Conservation (phyloP, 345 rosid species). For the Rhizophora mangle region DNA sequence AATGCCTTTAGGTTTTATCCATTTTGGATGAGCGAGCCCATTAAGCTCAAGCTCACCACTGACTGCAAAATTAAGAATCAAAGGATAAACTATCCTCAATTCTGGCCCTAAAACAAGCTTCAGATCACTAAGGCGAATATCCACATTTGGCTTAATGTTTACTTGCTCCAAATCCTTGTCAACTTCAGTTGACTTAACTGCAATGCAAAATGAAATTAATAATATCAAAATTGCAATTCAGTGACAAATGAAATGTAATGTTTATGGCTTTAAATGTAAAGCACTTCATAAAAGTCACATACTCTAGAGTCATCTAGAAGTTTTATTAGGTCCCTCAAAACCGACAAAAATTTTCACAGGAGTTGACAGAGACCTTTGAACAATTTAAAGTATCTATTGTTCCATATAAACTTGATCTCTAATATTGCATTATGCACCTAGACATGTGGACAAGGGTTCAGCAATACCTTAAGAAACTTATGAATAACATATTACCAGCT, state of each 20-base stretch:
- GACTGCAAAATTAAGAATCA: constrained; percentile 87
- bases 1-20: constrained; percentile 84
- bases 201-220: constrained; percentile 22
- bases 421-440: not conserved
- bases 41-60: constrained; percentile 92
- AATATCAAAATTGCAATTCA: not conserved
- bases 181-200: constrained; percentile 64
- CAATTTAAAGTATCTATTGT: not conserved
- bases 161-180: constrained; percentile 65
- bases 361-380: not conserved
- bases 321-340: not conserved
- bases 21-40: constrained; percentile 89
- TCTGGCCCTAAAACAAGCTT: constrained; percentile 95
- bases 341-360: not conserved
- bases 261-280: not conserved
- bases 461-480: constrained; percentile 8
- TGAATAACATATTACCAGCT: constrained; percentile 43
- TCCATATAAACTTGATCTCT: not conserved
- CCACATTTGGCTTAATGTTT: constrained; percentile 70
- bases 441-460: constrained; percentile 1
- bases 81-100: constrained; percentile 84
- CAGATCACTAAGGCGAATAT: constrained; percentile 80
- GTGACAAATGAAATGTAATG: not conserved
- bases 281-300: not conserved
- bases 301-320: constrained; percentile 1